Percentiles rank a stretch among this genome's conserved stretches.
These are phyloP conservation scores for Isatis tinctoria DNA, from an alignment of 345 rosid species.

Conservation along the genomic window DNA sequence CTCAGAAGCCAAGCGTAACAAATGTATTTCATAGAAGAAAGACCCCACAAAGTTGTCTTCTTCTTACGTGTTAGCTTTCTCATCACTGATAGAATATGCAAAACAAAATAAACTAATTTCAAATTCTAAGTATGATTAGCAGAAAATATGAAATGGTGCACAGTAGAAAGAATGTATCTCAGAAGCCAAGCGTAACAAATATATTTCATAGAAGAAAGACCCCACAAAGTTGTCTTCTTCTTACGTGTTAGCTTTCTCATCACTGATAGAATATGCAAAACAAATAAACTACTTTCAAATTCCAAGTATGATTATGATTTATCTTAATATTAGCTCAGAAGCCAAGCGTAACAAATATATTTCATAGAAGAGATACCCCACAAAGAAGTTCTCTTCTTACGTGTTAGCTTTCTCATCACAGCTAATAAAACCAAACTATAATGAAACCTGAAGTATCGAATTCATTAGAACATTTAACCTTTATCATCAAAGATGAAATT, in stretches of 20 bases:
- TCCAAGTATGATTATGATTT: background rate
- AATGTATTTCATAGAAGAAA: constrained; percentile 41
- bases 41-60: constrained; percentile 12
- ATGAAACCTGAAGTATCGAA: background rate
- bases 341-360: constrained; percentile 48
- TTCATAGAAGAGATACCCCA: constrained; percentile 28
- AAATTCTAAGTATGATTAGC: background rate
- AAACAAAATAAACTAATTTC: background rate
- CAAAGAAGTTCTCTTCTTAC: constrained; percentile 22
- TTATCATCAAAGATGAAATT: too few relatives aligned
- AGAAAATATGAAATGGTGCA: background rate
- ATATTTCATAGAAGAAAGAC: constrained; percentile 38
- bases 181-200: constrained; percentile 62
- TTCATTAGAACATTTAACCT: background rate
- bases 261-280: constrained; percentile 1
- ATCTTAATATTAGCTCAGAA: constrained; percentile 32
- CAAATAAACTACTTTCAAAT: background rate
- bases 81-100: constrained; percentile 18
- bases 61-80: constrained; percentile 45
- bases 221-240: constrained; percentile 24
- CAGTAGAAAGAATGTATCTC: constrained; percentile 15
- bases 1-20: constrained; percentile 65
- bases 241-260: constrained; percentile 44
- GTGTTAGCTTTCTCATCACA: constrained; percentile 33
- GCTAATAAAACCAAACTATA: too few relatives aligned